Evolutionary conservation across 768 basidiomycete genomes (phyloP).

Genomic region (Termitomyces sp.): DNA sequence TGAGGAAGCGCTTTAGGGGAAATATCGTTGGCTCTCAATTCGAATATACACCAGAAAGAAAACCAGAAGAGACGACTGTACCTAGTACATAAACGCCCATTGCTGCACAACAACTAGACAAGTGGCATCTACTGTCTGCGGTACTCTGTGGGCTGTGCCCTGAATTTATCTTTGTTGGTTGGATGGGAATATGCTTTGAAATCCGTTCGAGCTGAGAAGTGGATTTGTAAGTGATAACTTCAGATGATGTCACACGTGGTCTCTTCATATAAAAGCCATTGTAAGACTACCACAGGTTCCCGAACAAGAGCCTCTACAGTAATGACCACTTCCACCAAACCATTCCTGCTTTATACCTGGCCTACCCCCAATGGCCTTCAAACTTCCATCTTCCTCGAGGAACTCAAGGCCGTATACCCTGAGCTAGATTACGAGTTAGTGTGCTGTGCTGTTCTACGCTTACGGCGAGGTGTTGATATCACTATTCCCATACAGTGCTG

Average conservation of each 20-base stretch:
- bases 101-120: background rate
- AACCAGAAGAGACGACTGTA: slow-evolving; percentile 11
- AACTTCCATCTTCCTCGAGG: slow-evolving; percentile 53
- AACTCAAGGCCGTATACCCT: slow-evolving; percentile 52
- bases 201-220: background rate
- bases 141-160: background rate
- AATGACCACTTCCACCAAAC: slow-evolving; percentile 30
- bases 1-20: slow-evolving; percentile 79
- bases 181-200: slow-evolving; percentile 1
- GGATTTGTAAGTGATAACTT: background rate
- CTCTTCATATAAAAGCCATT: background rate
- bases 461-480: background rate
- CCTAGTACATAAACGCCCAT: slow-evolving; percentile 7
- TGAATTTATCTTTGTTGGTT: background rate
- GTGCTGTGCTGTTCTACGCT: slow-evolving; percentile 2
- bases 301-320: background rate
- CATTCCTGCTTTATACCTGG: slow-evolving; percentile 46
- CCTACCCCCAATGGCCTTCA: slow-evolving; percentile 58
- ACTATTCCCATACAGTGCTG: slow-evolving; percentile 29
- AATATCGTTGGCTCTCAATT: slow-evolving; percentile 57
- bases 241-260: background rate
- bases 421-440: slow-evolving; percentile 39
- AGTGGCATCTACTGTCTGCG: too few species aligned
- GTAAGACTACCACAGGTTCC: background rate
- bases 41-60: slow-evolving; percentile 30